Evolutionary conservation across 768 basidiomycete genomes (phyloP).

Genomic region (Tylopilus vinaceipallidus): DNA sequence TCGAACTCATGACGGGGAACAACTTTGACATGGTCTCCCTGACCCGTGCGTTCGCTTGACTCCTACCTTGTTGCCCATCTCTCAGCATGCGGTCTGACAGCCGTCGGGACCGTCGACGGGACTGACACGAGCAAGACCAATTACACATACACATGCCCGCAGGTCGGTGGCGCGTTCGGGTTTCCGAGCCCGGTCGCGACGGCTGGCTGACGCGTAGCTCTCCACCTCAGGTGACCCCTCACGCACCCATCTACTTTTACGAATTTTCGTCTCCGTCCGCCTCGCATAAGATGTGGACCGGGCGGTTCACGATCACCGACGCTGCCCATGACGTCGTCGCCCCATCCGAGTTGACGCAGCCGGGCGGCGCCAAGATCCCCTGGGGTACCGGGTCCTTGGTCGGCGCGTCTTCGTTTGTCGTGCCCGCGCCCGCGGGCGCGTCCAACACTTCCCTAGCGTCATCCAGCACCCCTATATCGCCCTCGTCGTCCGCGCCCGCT

Average conservation of each 20-base stretch:
- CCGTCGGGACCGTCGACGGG: conserved; percentile 66
- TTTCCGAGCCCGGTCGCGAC: background rate
- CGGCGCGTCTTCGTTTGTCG: conserved; percentile 40
- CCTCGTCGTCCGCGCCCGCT: background rate
- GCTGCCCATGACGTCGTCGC: conserved; percentile 42
- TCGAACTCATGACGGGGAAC: conserved; percentile 78
- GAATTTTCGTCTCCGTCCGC: conserved; percentile 57
- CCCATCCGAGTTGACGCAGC: conserved; percentile 53
- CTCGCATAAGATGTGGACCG: conserved; percentile 56
- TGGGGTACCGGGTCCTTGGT: conserved; percentile 66
- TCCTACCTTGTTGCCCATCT: background rate
- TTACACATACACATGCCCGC: conserved; percentile 63
- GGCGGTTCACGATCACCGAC: conserved; percentile 71
- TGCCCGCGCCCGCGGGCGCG: conserved; percentile 20
- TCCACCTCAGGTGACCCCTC: conserved; percentile 65
- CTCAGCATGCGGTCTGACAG: conserved; percentile 36
- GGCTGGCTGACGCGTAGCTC: background rate
- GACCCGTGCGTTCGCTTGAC: conserved; percentile 47
- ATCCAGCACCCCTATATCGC: conserved; percentile 1
- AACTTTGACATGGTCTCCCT: conserved; percentile 69
- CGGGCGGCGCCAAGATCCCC: conserved; percentile 46
- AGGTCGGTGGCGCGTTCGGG: conserved; percentile 39
- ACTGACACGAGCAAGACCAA: conserved; percentile 43
- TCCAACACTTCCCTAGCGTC: background rate
- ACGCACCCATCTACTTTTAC: conserved; percentile 78